Evolutionary conservation across 495 filamentous ascomycete species (phyloP).

Genomic region (Clavariopsis aquatica): DNA sequence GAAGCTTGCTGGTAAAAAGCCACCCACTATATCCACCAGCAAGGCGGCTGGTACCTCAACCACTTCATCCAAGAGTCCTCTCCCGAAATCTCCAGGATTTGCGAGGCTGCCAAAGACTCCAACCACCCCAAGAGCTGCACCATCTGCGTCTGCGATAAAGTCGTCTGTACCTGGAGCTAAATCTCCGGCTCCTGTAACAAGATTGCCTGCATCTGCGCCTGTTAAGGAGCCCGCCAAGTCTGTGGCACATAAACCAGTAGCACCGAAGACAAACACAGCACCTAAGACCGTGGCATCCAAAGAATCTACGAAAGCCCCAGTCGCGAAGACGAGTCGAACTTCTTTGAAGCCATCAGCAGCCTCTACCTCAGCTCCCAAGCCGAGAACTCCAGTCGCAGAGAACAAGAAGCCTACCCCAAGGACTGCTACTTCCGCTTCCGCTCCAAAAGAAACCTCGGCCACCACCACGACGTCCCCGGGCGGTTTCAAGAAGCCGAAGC

Average conservation of each 20-base stretch:
- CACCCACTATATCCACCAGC: slow-evolving; percentile 45
- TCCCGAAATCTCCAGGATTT: slow-evolving; percentile 35
- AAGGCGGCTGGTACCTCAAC: slow-evolving; percentile 45
- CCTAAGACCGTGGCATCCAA: slow-evolving; percentile 7
- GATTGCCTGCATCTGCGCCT: slow-evolving; percentile 6
- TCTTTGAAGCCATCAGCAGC: slow-evolving; percentile 23
- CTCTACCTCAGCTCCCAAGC: slow-evolving; percentile 19
- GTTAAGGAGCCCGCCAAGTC: not conserved
- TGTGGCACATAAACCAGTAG: not conserved
- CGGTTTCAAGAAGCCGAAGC: slow-evolving; percentile 41
- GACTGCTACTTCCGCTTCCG: slow-evolving; percentile 1
- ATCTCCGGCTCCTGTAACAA: slow-evolving; percentile 4
- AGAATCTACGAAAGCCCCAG: slow-evolving; percentile 18
- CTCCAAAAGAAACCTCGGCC: slow-evolving; percentile 37
- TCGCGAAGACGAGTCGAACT: slow-evolving; percentile 21
- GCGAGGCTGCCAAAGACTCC: slow-evolving; percentile 32
- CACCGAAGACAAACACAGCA: not conserved
- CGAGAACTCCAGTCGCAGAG: slow-evolving; percentile 25
- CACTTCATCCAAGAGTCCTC: slow-evolving; percentile 28
- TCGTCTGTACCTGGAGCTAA: slow-evolving; percentile 6
- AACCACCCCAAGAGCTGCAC: slow-evolving; percentile 25
- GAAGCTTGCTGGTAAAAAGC: slow-evolving; percentile 52
- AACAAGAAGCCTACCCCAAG: slow-evolving; percentile 24
- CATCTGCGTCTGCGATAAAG: slow-evolving; percentile 17
- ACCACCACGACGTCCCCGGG: slow-evolving; percentile 33